A percentile compares a stretch with the other conserved stretches of the same genome.
Conservation (phyloP, 2,329 filamentous ascomycete species). For the Apiospora koreana region DNA sequence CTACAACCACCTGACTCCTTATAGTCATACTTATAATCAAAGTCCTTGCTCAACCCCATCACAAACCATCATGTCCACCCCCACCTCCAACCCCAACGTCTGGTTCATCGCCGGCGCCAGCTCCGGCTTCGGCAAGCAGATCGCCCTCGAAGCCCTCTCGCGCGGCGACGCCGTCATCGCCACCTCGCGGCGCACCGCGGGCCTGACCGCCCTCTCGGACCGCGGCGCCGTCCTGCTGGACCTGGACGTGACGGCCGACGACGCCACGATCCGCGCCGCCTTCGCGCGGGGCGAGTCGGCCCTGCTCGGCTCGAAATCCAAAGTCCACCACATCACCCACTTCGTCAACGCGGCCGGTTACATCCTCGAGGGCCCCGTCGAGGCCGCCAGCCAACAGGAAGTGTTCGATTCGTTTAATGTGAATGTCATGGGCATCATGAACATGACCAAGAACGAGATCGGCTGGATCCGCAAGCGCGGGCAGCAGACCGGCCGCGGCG, state of each 20-base stretch:
- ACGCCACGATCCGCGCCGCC: conserved; percentile 35
- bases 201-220: conserved; percentile 42
- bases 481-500: conserved; percentile 13
- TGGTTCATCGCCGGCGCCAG: conserved; percentile 57
- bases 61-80: background rate
- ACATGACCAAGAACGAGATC: conserved; percentile 37
- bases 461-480: conserved; percentile 35
- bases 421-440: conserved; percentile 44
- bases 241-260: conserved; percentile 48
- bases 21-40: background rate
- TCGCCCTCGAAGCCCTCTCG: conserved; percentile 44
- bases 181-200: conserved; percentile 43
- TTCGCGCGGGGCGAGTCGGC: conserved; percentile 35
- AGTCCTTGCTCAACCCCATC: background rate
- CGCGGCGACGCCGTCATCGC: conserved; percentile 53
- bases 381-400: conserved; percentile 38
- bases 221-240: conserved; percentile 43
- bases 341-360: conserved; percentile 51
- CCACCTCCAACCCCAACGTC: conserved; percentile 21
- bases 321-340: conserved; percentile 41
- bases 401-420: conserved; percentile 33
- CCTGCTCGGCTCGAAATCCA: conserved; percentile 24
- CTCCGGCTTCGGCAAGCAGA: conserved; percentile 50
- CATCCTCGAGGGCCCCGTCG: conserved; percentile 42
- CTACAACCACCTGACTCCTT: background rate